phyloP scores from a whole-genome alignment of 768 basidiomycete genomes.

The Termitomyces bulborhizus region DNA sequence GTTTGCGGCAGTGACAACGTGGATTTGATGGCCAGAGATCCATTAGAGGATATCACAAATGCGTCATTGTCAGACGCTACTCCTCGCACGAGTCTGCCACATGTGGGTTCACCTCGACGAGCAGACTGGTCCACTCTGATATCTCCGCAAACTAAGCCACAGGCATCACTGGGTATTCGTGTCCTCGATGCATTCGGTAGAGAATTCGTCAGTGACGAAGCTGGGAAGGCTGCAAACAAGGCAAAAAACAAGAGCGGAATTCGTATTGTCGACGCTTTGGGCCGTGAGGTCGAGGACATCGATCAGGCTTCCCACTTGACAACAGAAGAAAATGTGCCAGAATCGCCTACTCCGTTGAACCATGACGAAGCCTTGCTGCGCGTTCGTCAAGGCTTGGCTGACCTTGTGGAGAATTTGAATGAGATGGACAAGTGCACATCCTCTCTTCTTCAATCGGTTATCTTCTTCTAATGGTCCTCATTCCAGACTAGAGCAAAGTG shows the following conservation, averaged over 20 bases:
- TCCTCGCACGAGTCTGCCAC: background rate
- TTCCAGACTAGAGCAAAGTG: slow-evolving; percentile 29
- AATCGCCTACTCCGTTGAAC: slow-evolving; percentile 20
- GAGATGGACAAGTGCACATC: slow-evolving; percentile 50
- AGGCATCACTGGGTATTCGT: slow-evolving; percentile 49
- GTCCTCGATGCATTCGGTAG: slow-evolving; percentile 71
- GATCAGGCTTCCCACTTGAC: slow-evolving; percentile 10
- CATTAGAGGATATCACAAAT: slow-evolving; percentile 5
- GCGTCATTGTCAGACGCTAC: background rate
- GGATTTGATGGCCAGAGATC: slow-evolving; percentile 6
- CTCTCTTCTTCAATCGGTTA: slow-evolving; percentile 7
- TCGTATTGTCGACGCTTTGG: slow-evolving; percentile 67
- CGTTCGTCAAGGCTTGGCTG: slow-evolving; percentile 52
- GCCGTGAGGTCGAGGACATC: slow-evolving; percentile 43
- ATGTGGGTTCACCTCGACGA: background rate
- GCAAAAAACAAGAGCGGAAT: slow-evolving; percentile 34
- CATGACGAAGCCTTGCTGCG: slow-evolving; percentile 49
- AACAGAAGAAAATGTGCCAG: slow-evolving; percentile 6
- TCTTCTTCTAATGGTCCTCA: slow-evolving; percentile 1
- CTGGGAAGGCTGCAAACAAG: slow-evolving; percentile 7
- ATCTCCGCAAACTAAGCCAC: slow-evolving; percentile 25
- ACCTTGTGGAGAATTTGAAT: slow-evolving; percentile 48
- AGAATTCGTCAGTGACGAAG: slow-evolving; percentile 20
- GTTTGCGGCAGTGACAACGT: background rate
- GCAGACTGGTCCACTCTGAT: slow-evolving; percentile 12